These are phyloP conservation scores for Aechmea fasciata DNA, from an alignment of 176 grass and related monocot species.

Conservation along the genomic window DNA sequence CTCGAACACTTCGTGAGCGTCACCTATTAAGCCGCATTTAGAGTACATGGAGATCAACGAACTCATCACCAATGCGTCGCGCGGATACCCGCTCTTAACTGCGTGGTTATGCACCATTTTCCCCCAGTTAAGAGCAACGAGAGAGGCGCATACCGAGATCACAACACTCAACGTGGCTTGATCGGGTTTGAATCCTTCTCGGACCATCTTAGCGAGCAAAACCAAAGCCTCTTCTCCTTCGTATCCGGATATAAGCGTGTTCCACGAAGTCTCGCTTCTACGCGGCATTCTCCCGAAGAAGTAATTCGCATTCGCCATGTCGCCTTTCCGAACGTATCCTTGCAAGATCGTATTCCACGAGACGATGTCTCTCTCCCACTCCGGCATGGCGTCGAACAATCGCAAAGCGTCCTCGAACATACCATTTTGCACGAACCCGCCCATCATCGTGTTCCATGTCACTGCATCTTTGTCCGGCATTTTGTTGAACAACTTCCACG, in stretches of 20 bases:
- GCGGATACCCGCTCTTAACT: conserved; percentile 51
- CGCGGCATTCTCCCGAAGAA: conserved; percentile 53
- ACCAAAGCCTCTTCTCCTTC: conserved; percentile 39
- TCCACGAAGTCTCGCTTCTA: conserved; percentile 60
- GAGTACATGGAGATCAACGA: conserved; percentile 72
- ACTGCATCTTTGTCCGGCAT: conserved; percentile 53
- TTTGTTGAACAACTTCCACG: conserved; percentile 43
- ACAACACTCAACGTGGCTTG: conserved; percentile 43
- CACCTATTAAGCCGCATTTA: conserved; percentile 48
- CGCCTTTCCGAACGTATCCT: conserved; percentile 43
- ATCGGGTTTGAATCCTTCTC: conserved; percentile 52
- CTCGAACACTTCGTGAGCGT: conserved; percentile 47
- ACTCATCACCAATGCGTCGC: conserved; percentile 63
- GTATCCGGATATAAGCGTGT: conserved; percentile 57
- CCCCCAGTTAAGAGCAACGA: conserved; percentile 49
- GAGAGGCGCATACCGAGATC: conserved; percentile 57
- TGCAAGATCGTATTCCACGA: conserved; percentile 75
- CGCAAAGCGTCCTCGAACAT: conserved; percentile 52
- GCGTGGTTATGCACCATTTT: conserved; percentile 52
- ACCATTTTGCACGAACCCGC: conserved; percentile 41
- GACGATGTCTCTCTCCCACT: conserved; percentile 48
- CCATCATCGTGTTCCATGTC: conserved; percentile 76
- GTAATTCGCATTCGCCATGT: conserved; percentile 44
- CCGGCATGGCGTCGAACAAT: conserved; percentile 53
- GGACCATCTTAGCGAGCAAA: conserved; percentile 45